Evolutionary conservation across 2,329 filamentous ascomycete species (phyloP).

Genomic region (Paradendryphiella salina): DNA sequence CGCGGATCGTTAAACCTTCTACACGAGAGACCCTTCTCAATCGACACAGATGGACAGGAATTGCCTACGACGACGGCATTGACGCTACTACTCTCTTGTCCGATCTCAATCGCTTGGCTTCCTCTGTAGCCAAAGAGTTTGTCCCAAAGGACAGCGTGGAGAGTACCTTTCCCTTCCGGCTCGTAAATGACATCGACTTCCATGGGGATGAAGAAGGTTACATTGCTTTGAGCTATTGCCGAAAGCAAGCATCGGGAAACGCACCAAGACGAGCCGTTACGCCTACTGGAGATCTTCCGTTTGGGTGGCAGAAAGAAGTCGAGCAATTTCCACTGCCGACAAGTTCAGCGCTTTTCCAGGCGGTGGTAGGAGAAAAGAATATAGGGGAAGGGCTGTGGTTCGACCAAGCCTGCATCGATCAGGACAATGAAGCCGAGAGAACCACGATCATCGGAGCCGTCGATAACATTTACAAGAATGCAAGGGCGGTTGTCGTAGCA

Average conservation of each 20-base stretch:
- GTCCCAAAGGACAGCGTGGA: conserved; percentile 27
- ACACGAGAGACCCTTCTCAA: conserved; percentile 26
- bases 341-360: conserved; percentile 47
- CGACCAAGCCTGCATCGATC: conserved; percentile 52
- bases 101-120: conserved; percentile 33
- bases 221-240: conserved; percentile 52
- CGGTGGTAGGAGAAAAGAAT: conserved; percentile 46
- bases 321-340: conserved; percentile 48
- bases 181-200: conserved; percentile 44
- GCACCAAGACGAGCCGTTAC: conserved; percentile 30
- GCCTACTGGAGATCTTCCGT: conserved; percentile 36
- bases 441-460: conserved; percentile 48
- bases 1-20: conserved; percentile 27
- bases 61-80: conserved; percentile 13
- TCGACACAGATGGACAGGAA: conserved; percentile 12
- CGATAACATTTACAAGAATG: conserved; percentile 50
- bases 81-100: conserved; percentile 31
- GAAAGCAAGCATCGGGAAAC: conserved; percentile 39
- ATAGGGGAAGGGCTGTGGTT: conserved; percentile 51
- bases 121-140: conserved; percentile 40
- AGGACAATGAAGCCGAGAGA: conserved; percentile 47
- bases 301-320: conserved; percentile 41
- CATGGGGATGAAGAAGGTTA: conserved; percentile 45
- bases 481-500: conserved; percentile 47
- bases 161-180: conserved; percentile 41